phyloP scores from a whole-genome alignment of 2,329 filamentous ascomycete species.

The Neofusicoccum sp. region DNA sequence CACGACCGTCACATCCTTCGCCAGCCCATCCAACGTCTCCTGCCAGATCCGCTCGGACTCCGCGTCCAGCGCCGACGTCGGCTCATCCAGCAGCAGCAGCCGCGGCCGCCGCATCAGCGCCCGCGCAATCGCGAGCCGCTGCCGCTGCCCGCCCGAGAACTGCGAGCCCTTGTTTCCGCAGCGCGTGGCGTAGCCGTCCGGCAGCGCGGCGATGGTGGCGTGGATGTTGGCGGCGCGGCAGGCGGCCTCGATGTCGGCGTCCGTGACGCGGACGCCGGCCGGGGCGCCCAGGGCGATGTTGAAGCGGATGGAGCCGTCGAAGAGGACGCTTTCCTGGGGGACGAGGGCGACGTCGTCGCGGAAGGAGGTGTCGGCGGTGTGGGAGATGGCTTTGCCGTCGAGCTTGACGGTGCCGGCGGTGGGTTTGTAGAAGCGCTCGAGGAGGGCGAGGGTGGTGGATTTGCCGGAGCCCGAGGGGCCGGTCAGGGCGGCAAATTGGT shows the following conservation, averaged over 20 bases:
- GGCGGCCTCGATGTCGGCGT: conserved; percentile 66
- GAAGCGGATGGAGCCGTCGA: conserved; percentile 52
- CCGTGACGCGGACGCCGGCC: conserved; percentile 57
- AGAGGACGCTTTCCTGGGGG: conserved; percentile 52
- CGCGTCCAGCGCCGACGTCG: conserved; percentile 47
- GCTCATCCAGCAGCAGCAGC: conserved; percentile 46
- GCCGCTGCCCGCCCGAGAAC: conserved; percentile 47
- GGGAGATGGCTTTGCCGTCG: background rate
- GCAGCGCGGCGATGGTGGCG: conserved; percentile 64
- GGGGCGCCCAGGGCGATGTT: conserved; percentile 53
- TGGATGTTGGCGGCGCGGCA: conserved; percentile 72
- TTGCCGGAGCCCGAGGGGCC: conserved; percentile 54
- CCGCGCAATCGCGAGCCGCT: conserved; percentile 47
- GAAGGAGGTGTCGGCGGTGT: background rate
- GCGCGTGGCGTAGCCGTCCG: conserved; percentile 66
- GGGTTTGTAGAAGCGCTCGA: conserved; percentile 52
- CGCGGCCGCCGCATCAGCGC: conserved; percentile 47
- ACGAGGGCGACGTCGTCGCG: conserved; percentile 46
- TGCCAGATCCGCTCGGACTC: conserved; percentile 46
- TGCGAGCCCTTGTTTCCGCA: conserved; percentile 45
- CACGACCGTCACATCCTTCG: conserved; percentile 43
- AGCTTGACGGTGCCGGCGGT: conserved; percentile 32
- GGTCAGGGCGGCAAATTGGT: conserved; percentile 50
- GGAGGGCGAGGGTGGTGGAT: conserved; percentile 48
- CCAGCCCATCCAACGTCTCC: conserved; percentile 40